phyloP scores from a whole-genome alignment of 2,329 filamentous ascomycete genomes.

The Ramularia endophylla region DNA sequence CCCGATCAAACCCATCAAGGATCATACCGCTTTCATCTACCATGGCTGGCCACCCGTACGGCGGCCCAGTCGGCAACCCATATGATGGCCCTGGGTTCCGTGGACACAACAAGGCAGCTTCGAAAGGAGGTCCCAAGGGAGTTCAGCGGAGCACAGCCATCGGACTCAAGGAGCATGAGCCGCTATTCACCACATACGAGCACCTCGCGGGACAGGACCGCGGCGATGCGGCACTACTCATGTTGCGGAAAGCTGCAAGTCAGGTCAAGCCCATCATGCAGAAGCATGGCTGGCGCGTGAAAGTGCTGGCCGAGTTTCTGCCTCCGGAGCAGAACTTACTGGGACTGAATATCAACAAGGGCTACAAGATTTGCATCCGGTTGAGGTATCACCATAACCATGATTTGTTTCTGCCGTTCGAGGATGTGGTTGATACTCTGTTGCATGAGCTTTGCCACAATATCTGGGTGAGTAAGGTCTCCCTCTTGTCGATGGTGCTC shows the following conservation, averaged over 20 bases:
- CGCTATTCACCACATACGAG: conserved; percentile 46
- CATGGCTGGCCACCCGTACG: conserved; percentile 17
- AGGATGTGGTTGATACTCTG: conserved; percentile 82
- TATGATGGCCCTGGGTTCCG: conserved; percentile 15
- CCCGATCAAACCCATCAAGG: background rate
- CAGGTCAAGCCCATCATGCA: conserved; percentile 94
- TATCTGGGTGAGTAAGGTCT: conserved; percentile 62
- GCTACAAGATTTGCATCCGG: conserved; percentile 74
- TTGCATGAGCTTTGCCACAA: conserved; percentile 93
- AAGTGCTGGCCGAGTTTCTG: conserved; percentile 76
- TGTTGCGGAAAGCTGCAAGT: conserved; percentile 74
- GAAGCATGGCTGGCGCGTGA: conserved; percentile 73
- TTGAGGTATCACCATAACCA: conserved; percentile 70
- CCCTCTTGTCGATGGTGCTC: too few species aligned
- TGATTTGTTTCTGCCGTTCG: conserved; percentile 70
- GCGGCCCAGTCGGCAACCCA: conserved; percentile 13
- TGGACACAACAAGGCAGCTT: conserved; percentile 20
- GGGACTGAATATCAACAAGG: conserved; percentile 71
- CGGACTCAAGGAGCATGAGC: conserved; percentile 40
- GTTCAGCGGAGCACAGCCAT: conserved; percentile 30
- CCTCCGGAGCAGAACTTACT: conserved; percentile 68
- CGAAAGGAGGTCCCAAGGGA: conserved; percentile 28
- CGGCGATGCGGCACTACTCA: conserved; percentile 45
- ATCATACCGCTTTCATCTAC: background rate
- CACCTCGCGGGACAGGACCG: conserved; percentile 42